A percentile compares a stretch with the other conserved stretches of the same genome.
Evolutionary conservation across 2,329 filamentous ascomycete genomes (phyloP).

Genomic region (Cordyceps fumosorosea): DNA sequence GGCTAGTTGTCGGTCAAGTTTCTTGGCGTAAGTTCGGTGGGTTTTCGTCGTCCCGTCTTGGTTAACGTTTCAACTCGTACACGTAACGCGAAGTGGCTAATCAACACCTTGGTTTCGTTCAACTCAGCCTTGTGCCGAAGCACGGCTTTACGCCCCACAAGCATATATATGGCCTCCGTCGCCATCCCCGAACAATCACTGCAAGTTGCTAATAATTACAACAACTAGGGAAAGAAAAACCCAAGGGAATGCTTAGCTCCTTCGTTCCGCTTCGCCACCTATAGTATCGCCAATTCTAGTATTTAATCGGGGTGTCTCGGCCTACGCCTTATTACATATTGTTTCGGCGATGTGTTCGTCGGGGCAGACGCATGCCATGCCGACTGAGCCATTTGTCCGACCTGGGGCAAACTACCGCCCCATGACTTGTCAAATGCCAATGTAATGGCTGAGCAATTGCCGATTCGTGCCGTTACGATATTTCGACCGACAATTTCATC

Average conservation of each 20-base stretch:
- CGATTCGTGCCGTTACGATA: not conserved
- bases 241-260: not conserved
- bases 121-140: slow-evolving; percentile 5
- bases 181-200: not conserved
- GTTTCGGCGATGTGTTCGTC: not conserved
- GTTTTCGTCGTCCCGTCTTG: not conserved
- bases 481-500: not conserved
- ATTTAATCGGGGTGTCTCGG: not conserved
- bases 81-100: not conserved
- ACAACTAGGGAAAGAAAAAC: not conserved
- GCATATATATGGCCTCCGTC: not conserved
- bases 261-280: not conserved
- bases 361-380: not conserved
- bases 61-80: not conserved
- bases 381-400: slow-evolving; percentile 4
- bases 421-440: not conserved
- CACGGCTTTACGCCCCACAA: not conserved
- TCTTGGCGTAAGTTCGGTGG: not conserved
- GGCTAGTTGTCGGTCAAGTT: not conserved
- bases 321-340: not conserved
- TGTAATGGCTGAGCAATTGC: not conserved
- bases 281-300: not conserved
- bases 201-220: not conserved
- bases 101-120: not conserved
- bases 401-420: not conserved